phyloP scores from a whole-genome alignment of 2,329 filamentous ascomycete genomes.

The Pestalotiopsis sp. region DNA sequence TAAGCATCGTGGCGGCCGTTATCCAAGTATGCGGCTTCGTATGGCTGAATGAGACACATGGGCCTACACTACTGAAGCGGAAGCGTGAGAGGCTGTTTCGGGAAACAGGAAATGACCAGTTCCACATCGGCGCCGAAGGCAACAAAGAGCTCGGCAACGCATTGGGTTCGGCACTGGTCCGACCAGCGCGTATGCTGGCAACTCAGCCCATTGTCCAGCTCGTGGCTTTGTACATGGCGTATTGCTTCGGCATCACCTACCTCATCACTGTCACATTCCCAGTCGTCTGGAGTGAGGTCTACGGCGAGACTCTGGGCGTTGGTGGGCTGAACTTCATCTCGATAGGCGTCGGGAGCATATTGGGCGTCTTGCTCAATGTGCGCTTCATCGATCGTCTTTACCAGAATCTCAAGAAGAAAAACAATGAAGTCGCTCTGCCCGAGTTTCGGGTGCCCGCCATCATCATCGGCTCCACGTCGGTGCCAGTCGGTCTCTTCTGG shows the following conservation, averaged over 20 bases:
- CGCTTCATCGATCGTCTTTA: neutral
- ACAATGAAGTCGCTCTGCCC: constrained; percentile 14
- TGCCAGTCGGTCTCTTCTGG: constrained; percentile 35
- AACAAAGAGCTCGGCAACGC: neutral
- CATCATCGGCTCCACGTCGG: constrained; percentile 20
- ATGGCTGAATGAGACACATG: constrained; percentile 46
- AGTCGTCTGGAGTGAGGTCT: neutral
- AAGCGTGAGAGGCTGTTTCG: neutral
- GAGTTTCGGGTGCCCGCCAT: constrained; percentile 28
- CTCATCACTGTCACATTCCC: neutral
- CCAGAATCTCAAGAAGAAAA: neutral
- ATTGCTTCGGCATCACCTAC: constrained; percentile 1
- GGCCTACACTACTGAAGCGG: constrained; percentile 25
- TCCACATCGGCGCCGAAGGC: neutral
- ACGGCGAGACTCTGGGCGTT: neutral
- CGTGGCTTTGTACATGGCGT: constrained; percentile 1
- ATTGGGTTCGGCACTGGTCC: neutral
- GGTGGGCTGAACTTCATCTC: constrained; percentile 8
- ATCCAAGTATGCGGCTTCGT: constrained; percentile 38
- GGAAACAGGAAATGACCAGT: neutral
- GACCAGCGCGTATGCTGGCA: neutral
- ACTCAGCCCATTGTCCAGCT: constrained; percentile 7
- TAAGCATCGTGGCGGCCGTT: constrained; percentile 37
- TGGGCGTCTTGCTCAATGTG: neutral
- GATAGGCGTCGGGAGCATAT: neutral